These are phyloP conservation scores for Scalesia atractyloides DNA, from an alignment of 129 eudicot species.

Conservation along the genomic window DNA sequence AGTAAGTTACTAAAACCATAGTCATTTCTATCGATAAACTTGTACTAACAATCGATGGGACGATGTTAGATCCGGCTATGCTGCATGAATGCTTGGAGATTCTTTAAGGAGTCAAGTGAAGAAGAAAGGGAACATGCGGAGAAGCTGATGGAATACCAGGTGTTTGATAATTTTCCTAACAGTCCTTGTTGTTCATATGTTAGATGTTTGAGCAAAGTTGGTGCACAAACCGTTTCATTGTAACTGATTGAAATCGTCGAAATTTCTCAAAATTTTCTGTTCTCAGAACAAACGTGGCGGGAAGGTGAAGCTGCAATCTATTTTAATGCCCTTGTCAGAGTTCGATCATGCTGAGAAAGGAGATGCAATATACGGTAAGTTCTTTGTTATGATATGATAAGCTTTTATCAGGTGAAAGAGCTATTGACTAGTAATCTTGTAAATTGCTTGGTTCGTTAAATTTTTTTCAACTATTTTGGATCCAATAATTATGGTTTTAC, in stretches of 20 bases:
- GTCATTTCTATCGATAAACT: neutral
- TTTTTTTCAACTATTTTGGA: neutral
- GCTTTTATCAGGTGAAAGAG: neutral
- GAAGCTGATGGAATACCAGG: conserved; percentile 98
- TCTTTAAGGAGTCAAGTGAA: conserved; percentile 88
- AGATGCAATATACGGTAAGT: conserved; percentile 86
- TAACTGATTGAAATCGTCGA: neutral
- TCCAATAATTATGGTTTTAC: neutral
- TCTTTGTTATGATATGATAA: neutral
- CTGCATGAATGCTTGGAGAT: conserved; percentile 37
- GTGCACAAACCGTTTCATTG: neutral
- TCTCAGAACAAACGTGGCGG: conserved; percentile 94
- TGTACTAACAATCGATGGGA: neutral
- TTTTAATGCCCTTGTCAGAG: conserved; percentile 86
- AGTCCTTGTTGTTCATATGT: neutral
- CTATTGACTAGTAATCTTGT: neutral
- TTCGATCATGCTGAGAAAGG: conserved; percentile 94
- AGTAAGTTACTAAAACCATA: conserved; percentile 42
- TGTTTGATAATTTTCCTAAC: conserved; percentile 26
- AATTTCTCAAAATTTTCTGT: neutral
- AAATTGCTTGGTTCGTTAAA: neutral
- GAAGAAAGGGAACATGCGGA: conserved; percentile 97
- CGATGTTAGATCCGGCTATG: conserved; percentile 6
- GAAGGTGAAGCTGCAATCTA: conserved; percentile 84
- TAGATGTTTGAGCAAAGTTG: neutral